Conservation (phyloP, 108 stramenopile genomes). For the Nitzschia palea region DNA sequence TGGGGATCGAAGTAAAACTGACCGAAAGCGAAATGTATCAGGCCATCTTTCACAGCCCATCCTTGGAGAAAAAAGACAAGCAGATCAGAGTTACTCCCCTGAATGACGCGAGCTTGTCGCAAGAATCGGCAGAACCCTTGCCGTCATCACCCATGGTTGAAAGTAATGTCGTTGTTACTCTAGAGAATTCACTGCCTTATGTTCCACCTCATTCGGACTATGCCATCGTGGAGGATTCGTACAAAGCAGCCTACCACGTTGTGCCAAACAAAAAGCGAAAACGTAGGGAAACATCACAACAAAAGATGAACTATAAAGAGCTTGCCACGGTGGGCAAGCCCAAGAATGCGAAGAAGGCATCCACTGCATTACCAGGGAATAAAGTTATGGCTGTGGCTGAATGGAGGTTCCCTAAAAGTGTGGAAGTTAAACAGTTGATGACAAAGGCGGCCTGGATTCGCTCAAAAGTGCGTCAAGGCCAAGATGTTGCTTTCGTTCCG, state of each 20-base stretch:
- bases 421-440: not conserved
- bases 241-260: not conserved
- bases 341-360: not conserved
- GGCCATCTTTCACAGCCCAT: no score
- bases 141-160: no score
- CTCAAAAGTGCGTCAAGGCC: not conserved
- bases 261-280: not conserved
- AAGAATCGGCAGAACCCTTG: no score
- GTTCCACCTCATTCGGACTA: not conserved
- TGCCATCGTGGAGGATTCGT: not conserved
- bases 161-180: no score
- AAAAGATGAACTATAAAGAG: no score
- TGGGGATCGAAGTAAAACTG: no score
- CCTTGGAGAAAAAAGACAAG: no score
- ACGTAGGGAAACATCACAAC: not conserved
- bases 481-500: not conserved
- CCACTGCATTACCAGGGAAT: not conserved
- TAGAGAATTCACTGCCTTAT: not conserved
- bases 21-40: no score
- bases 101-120: no score
- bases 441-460: not conserved
- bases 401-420: not conserved
- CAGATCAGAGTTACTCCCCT: no score
- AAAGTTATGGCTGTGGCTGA: constrained; percentile 5
- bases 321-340: no score